Base-by-base conservation (phyloP, 495 filamentous ascomycete genomes). In the Xylaria sp. region DNA sequence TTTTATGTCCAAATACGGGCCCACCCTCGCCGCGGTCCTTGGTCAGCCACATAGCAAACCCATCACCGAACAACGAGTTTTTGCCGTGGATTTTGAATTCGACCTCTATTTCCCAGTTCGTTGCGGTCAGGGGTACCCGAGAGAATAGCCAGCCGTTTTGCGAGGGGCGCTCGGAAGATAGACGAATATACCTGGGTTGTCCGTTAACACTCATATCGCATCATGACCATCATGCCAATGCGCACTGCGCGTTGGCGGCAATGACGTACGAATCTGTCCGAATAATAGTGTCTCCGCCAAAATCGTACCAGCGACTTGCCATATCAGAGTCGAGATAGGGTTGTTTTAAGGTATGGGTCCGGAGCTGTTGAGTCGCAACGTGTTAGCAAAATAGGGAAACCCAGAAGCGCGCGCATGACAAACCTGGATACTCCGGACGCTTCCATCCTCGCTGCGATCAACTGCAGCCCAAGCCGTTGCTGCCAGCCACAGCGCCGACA, bases 301-400 rank as follows among this genome's bases (percentile, higher is more conserved):
- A 99, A 84, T 99, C 97, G 81, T 93, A 99, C 94, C 96, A 99
- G 82, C 97, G 92, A 85, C 93, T 97, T 87, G 97, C 93, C 90
- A 98, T 95, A 81, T 99, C 97, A 69, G 93, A 94, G 82, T 98
- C 96, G 61, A 99, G 88, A 82, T 98, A 99, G 61, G 97, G 97
- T 92, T 98, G 73, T 70, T 77, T 75, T 61, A 69, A 68, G 59
- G 69, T 74, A 57, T 71, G 71, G 70, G 61, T 72, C 77, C 86
- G 76, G 68, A 89, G 85, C 84, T 86, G 80, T 62, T 79, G 50
- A 94, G 79, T 90, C 92, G 80, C 94, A 90, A 76, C 92, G 94
- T 74, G 92, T 90, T 73, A 97, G 85, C 89, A 71, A 24, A 31
- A 41, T 61, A 15, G 17, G 58, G 24, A 31, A 67, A 12, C 33